Base-by-base conservation (phyloP, 148 eudicot species). In the Polygonum aviculare region DNA sequence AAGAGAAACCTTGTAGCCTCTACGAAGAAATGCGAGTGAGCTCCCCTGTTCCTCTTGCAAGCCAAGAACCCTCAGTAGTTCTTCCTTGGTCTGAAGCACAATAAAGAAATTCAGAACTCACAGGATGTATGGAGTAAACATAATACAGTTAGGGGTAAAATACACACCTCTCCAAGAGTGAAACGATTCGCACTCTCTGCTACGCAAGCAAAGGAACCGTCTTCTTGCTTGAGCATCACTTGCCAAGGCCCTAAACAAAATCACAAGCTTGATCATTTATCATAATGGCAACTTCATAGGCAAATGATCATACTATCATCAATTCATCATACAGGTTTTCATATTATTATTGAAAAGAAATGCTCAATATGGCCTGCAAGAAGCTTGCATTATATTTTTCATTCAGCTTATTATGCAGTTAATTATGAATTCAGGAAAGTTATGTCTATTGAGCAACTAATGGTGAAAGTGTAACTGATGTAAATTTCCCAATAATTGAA, bases 21-120 rank as follows among this genome's bases (percentile, higher is more conserved):
- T 83, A 75, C 99, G 94, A 75, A 95, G 97, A 83, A 95, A 95
- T 76, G 91, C 87, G 54, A 95, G 87, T 31, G 94, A 91, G 83
- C 97, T 95, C 76, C 99, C 99, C 85, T 89, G 86, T 82, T 91
- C 98, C 81, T 93, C 99, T 83, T 93, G 91, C 69, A 95, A 85
- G 77, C 99, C 99, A 59, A 95, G 88, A 71, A 95, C 99, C 85
- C 99, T 88, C 79, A 95, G 75, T n/a, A 95, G 81, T 86, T 95
- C 99, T 81, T 93, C 99, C 79, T 95, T 95, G 22, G 98, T 93
- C 99, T 95, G 88, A 63, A 63, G 19, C 21, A 67, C 71, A 15
- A 9, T 10, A 33, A 67, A 67, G 72, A 38, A 35, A 14, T 38
- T 67, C 72, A 67, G 21, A 67, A 16, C 21, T 63, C 48, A 16